Conservation (phyloP, 2,329 filamentous ascomycete genomes). For the Fusarium gaditjirri region DNA sequence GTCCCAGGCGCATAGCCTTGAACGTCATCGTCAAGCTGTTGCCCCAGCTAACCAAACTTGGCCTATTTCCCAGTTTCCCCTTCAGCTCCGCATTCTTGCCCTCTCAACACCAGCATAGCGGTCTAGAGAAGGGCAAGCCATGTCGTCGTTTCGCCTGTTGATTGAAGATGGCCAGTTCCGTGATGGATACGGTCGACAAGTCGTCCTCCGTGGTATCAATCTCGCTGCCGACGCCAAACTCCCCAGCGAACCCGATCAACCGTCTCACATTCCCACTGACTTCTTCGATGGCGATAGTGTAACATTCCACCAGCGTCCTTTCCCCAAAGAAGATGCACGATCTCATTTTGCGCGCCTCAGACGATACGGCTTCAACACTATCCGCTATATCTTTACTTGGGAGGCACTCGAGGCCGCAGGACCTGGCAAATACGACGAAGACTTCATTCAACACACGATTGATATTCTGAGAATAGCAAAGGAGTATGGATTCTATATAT, state of each 20-base stretch:
- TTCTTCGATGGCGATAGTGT: constrained; percentile 96
- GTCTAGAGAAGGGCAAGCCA: constrained; percentile 50
- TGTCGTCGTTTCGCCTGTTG: constrained; percentile 79
- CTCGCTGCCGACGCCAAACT: constrained; percentile 91
- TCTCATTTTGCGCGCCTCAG: constrained; percentile 87
- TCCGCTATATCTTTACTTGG: constrained; percentile 98
- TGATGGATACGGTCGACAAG: constrained; percentile 82
- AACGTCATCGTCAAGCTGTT: constrained; percentile 39
- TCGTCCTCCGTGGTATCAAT: constrained; percentile 93
- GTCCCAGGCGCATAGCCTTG: constrained; percentile 15
- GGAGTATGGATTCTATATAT: constrained; percentile 92
- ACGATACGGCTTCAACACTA: constrained; percentile 94
- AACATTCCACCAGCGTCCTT: constrained; percentile 88
- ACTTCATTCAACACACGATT: constrained; percentile 92
- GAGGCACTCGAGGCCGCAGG: constrained; percentile 96
- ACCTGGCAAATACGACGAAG: constrained; percentile 91
- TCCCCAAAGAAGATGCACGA: constrained; percentile 83
- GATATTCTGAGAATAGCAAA: constrained; percentile 84
- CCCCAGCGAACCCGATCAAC: constrained; percentile 81
- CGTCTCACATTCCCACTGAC: constrained; percentile 78
- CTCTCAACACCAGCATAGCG: constrained; percentile 10
- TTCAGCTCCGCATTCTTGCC: constrained; percentile 1
- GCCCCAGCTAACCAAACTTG: constrained; percentile 31
- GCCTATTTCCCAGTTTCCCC: constrained; percentile 27
- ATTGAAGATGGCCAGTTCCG: constrained; percentile 90